These are phyloP conservation scores for Chenopodium berlandieri DNA, from an alignment of 148 eudicot genomes.

Conservation along the genomic window DNA sequence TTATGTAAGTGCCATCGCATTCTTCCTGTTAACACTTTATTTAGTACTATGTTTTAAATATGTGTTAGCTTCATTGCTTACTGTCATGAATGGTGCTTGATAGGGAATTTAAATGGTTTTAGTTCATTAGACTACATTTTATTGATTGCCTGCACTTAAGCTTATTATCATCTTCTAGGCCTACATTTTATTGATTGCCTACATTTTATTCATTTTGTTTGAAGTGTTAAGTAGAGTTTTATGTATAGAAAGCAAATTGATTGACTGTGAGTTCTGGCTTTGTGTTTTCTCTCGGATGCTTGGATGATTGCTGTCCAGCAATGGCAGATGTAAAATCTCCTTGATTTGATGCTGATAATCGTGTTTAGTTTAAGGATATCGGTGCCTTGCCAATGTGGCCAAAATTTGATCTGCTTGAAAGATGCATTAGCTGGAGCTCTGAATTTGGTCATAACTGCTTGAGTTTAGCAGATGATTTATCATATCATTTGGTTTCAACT, in stretches of 20 bases:
- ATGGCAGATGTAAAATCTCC: background rate
- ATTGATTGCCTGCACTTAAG: background rate
- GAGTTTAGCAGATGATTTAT: no score
- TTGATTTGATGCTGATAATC: background rate
- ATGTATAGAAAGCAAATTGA: background rate
- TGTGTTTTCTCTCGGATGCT: background rate
- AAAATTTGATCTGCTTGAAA: background rate
- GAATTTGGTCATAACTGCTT: no score
- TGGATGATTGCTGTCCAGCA: background rate
- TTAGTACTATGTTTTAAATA: background rate
- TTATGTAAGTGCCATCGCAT: slow-evolving; percentile 49
- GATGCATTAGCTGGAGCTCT: background rate
- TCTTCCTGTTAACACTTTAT: background rate
- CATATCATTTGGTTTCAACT: background rate
- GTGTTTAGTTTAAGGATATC: background rate
- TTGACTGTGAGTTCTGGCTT: background rate
- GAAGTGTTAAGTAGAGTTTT: background rate
- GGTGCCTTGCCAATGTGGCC: background rate
- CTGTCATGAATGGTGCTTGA: background rate
- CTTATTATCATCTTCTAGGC: background rate
- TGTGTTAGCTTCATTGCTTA: background rate
- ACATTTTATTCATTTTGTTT: background rate
- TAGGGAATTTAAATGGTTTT: background rate
- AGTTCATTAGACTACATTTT: background rate
- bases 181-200: background rate